Evolutionary conservation across 2,329 filamentous ascomycete genomes (phyloP), one percentile per base, ranked within the genome.

Genomic region (Acarospora socialis): DNA sequence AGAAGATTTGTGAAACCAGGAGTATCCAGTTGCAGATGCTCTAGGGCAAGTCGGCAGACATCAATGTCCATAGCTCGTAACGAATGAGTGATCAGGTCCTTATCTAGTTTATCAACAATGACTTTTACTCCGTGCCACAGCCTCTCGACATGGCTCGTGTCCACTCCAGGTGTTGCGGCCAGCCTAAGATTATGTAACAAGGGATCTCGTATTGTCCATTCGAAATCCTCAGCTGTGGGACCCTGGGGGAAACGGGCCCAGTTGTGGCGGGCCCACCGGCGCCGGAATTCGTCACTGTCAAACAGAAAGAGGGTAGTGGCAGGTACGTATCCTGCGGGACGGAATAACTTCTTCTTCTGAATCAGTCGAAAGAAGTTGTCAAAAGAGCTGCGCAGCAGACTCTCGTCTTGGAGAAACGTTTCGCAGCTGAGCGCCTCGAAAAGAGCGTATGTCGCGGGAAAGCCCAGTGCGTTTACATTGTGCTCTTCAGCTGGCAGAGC

Each of bases 361-460:
- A 92, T 73, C 14, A 83, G 67, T 43, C 72, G 66, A 52, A 95
- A 94, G 7, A 92, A 82, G 43, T 68, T 73, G 50, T 93, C 80
- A 50, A 95, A 93, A 42, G 75, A 66, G 17, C 60, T 46, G 34
- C 56, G 49, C 14, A 77, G 52, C 13, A 66, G 54, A 12, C 58
- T 53, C 34, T 71, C 66, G 40, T 68, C 62, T 14, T 59, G 55
- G 38, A 94, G 63, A 49, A 92, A 83, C 1, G 78, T 67, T 43
- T 84, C 73, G 52, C 80, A 92, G 52, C 84, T 92, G 31, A 95
- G 60, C 0, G 80, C 77, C 52, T 95, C 87, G 46, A 92, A 93
- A 18, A 95, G 70, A 7, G 82, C 77, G 36, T 90, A 70, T 30
- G 92, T 69, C 5, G 81, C 73, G 17, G 70, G 60, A 2, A 67